Conservation (phyloP, 768 basidiomycete species). For the Holtermannia corniformis region DNA sequence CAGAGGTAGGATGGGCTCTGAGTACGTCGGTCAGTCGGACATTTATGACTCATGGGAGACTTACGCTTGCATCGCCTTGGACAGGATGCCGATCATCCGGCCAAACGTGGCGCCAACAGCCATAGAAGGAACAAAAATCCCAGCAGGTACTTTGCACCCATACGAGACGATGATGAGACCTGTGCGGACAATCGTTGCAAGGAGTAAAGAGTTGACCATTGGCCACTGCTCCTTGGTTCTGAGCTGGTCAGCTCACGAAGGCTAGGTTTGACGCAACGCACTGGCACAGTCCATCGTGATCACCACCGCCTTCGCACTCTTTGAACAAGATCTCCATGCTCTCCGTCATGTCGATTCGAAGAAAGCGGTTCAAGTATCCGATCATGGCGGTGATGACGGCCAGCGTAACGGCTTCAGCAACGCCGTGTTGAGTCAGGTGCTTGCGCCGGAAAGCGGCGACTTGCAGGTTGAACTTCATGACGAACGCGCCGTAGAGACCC, state of each 20-base stretch:
- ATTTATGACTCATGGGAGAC: conserved; percentile 12
- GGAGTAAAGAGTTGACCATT: conserved; percentile 81
- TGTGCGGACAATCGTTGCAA: conserved; percentile 82
- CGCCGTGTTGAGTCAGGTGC: conserved; percentile 68
- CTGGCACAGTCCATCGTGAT: conserved; percentile 92
- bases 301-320: conserved; percentile 88
- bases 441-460: conserved; percentile 90
- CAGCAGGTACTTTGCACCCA: conserved; percentile 91
- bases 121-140: conserved; percentile 99
- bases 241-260: neutral
- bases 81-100: conserved; percentile 90
- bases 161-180: conserved; percentile 84
- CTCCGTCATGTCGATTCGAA: conserved; percentile 96
- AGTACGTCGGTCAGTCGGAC: neutral
- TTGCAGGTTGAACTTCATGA: conserved; percentile 94
- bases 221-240: conserved; percentile 88
- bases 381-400: conserved; percentile 83
- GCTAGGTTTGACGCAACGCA: conserved; percentile 46
- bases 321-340: conserved; percentile 88
- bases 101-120: conserved; percentile 96
- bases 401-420: conserved; percentile 78
- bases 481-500: conserved; percentile 95
- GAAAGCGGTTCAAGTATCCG: conserved; percentile 86
- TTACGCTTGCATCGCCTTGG: conserved; percentile 81
- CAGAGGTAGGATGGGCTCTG: conserved; percentile 71